A percentile compares a stretch with the other conserved stretches of the same genome.
These are phyloP conservation scores for Cardamine resedifolia DNA, from an alignment of 345 rosid genomes.

Conservation along the genomic window DNA sequence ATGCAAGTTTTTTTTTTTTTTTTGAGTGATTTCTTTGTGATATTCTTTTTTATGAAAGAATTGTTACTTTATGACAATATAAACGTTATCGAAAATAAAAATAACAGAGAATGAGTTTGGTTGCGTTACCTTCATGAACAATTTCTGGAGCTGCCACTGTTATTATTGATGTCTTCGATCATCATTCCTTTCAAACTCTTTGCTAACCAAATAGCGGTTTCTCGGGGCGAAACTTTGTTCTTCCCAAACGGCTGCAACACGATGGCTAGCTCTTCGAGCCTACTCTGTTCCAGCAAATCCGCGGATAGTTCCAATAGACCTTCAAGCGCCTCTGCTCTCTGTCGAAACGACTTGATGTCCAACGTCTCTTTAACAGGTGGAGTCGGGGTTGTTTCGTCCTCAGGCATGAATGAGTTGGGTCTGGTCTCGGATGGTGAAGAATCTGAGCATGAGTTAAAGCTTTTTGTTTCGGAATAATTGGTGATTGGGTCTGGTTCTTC, in stretches of 20 bases:
- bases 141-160: constrained; percentile 32
- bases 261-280: constrained; percentile 90
- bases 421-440: constrained; percentile 42
- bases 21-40: not conserved
- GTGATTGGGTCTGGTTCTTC: constrained; percentile 31
- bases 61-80: constrained; percentile 19
- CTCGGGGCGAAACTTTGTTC: constrained; percentile 95
- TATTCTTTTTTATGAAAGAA: constrained; percentile 11
- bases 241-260: constrained; percentile 95
- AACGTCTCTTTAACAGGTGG: constrained; percentile 55
- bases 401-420: constrained; percentile 40
- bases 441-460: constrained; percentile 44
- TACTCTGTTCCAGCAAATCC: constrained; percentile 77
- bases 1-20: not conserved
- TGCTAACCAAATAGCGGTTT: constrained; percentile 98
- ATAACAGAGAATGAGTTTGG: constrained; percentile 14
- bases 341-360: constrained; percentile 87
- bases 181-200: constrained; percentile 95
- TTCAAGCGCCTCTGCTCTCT: constrained; percentile 98
- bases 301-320: constrained; percentile 93
- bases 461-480: constrained; percentile 51
- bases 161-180: constrained; percentile 60
- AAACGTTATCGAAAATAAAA: constrained; percentile 1
- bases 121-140: constrained; percentile 25
- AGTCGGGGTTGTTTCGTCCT: constrained; percentile 54